Conservation (phyloP, 495 filamentous ascomycete species). For the Neurospora terricola region DNA sequence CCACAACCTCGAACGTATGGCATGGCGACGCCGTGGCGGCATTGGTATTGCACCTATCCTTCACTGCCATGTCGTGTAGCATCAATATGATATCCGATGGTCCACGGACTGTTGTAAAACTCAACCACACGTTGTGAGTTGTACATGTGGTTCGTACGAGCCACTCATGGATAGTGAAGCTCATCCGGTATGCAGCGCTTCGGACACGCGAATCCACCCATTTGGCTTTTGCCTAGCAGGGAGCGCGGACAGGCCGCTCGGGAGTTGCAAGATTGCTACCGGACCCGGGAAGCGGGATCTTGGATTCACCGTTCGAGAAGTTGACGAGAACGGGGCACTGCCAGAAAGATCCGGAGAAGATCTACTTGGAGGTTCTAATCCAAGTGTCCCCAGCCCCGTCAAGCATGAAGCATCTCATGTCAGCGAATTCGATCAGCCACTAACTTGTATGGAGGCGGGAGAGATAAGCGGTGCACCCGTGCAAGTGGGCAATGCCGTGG, state of each 20-base stretch:
- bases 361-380: neutral
- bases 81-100: neutral
- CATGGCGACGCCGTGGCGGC: neutral
- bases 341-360: neutral
- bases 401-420: neutral
- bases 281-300: neutral
- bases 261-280: neutral
- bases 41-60: neutral
- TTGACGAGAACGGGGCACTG: neutral
- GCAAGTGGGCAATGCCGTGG: neutral
- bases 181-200: neutral
- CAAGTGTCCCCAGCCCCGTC: neutral
- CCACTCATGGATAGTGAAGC: neutral
- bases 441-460: neutral
- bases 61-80: neutral
- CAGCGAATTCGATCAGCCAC: neutral
- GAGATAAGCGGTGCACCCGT: neutral
- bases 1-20: neutral
- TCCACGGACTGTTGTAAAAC: neutral
- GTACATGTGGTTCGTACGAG: neutral
- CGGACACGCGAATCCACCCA: neutral
- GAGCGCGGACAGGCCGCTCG: neutral
- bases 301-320: neutral
- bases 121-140: neutral
- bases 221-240: neutral